Evolutionary conservation across 768 basidiomycete species (phyloP).

Genomic region (Termitomyces sp.): DNA sequence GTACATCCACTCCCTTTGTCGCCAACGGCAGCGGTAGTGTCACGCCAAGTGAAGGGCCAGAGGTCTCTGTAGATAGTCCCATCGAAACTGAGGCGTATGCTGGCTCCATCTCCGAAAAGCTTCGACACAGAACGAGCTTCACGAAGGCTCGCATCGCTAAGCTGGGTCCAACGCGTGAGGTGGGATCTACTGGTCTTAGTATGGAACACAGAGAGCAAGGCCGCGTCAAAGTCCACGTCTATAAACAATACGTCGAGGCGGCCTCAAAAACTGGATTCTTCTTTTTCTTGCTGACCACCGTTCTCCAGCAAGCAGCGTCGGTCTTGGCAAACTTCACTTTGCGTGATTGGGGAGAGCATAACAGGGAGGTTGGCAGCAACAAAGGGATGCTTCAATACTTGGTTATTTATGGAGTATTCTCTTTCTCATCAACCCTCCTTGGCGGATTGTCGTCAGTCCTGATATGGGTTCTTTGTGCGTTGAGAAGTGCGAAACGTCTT

Average conservation of each 20-base stretch:
- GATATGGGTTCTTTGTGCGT: conserved; percentile 74
- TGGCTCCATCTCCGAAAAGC: conserved; percentile 49
- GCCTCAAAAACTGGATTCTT: conserved; percentile 72
- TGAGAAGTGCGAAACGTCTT: conserved; percentile 69
- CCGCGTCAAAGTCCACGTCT: conserved; percentile 74
- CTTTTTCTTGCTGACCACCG: conserved; percentile 54
- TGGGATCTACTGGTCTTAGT: conserved; percentile 43
- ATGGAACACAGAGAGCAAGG: conserved; percentile 81
- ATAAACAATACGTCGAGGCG: conserved; percentile 73
- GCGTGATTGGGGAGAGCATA: conserved; percentile 82
- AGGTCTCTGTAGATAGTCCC: conserved; percentile 20
- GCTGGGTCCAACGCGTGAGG: conserved; percentile 34
- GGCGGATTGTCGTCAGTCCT: conserved; percentile 56
- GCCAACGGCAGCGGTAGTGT: conserved; percentile 27
- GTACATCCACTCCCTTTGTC: conserved; percentile 48
- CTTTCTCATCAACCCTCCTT: conserved; percentile 51
- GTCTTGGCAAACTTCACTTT: conserved; percentile 65
- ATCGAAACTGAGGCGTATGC: conserved; percentile 24
- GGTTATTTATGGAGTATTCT: conserved; percentile 65
- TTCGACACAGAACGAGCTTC: conserved; percentile 55
- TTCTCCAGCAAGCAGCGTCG: conserved; percentile 55
- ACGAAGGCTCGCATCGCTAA: conserved; percentile 49
- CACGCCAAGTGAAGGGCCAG: conserved; percentile 29
- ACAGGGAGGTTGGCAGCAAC: conserved; percentile 56
- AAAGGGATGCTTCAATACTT: conserved; percentile 57